These are phyloP conservation scores for Quillaja saponaria DNA, from an alignment of 306 rosid genomes.

Conservation along the genomic window DNA sequence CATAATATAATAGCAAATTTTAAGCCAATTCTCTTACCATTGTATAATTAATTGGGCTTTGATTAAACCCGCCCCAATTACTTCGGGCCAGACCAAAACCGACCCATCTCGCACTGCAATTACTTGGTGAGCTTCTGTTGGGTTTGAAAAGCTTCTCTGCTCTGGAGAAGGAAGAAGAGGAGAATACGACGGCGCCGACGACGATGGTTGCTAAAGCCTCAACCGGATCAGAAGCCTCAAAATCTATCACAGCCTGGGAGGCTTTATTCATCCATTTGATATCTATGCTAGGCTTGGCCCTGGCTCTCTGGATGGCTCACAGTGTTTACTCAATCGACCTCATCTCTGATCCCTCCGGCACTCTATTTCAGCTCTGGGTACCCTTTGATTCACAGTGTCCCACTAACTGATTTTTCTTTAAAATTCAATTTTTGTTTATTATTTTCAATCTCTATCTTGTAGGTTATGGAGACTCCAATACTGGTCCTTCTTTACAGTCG, in stretches of 20 bases:
- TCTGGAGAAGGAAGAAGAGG: too few relatives aligned
- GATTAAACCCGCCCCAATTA: too few relatives aligned
- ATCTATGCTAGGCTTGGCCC: slow-evolving; percentile 35
- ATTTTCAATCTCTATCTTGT: background rate
- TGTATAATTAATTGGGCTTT: too few relatives aligned
- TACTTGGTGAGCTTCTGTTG: too few relatives aligned
- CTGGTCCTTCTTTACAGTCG: slow-evolving; percentile 54
- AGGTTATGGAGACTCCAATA: slow-evolving; percentile 47
- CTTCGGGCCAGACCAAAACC: too few relatives aligned
- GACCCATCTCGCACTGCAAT: too few relatives aligned
- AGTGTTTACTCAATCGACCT: slow-evolving; percentile 37
- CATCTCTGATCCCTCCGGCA: slow-evolving; percentile 46
- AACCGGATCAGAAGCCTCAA: background rate
- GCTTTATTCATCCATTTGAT: slow-evolving; percentile 33
- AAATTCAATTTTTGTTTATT: background rate
- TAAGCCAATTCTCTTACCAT: too few relatives aligned
- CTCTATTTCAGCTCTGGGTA: slow-evolving; percentile 49
- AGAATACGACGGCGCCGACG: background rate
- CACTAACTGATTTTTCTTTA: background rate
- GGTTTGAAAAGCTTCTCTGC: too few relatives aligned
- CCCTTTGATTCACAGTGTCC: background rate
- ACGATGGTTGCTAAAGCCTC: slow-evolving; percentile 1
- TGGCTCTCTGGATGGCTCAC: slow-evolving; percentile 34
- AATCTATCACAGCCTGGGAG: slow-evolving; percentile 26
- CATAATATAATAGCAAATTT: too few relatives aligned